Evolutionary conservation across 202 grass and related monocot genomes (phyloP), one percentile per base, ranked within the genome.

Genomic region (Zoysia matrella): DNA sequence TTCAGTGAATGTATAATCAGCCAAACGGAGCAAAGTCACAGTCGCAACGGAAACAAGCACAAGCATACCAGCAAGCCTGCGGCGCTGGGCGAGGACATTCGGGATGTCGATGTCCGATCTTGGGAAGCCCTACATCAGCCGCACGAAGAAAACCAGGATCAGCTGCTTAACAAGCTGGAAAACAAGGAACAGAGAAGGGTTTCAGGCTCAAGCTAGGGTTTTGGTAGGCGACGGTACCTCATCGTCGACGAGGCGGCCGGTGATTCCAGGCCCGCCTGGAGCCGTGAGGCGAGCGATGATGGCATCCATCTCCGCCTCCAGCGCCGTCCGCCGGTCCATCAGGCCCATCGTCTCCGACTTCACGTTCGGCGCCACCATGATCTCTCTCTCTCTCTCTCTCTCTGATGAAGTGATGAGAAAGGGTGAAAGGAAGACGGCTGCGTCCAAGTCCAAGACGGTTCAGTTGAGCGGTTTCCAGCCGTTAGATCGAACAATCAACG

Each of bases 301-400:
- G 74, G 75, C 87, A 83, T 96, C 68, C 91, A 99, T 96, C 81
- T 94, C 89, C 52, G 91, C 69, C 87, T 96, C 96, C 48, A 92
- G 39, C 30, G 67, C 81, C 15, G 70, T 18, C 70, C 93, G 60
- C 65, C 49, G 77, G 64, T 94, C 85, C 83, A 92, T 95, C 78
- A 99, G 66, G 12, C 75, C 66, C 78, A 93, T 89, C 60, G 96
- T 90, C 82, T 95, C 89, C 75, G 90, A 87, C 87, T 99, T 99
- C 82, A 30, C 22, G 22, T 30, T 30, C 22, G 22, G 22, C 22
- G 22, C 22, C 85, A 93, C 96, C 96, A 95, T 98, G 60, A 1
- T 71, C 77, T 71, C 44, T 11, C 76, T 39, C 47, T 42, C 54
- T 77, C 60, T 46, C 16, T 65, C 11, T 12, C 47, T 42, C 64